Base-by-base conservation (phyloP, 331 rosid genomes). In the Stylosanthes scabra region DNA sequence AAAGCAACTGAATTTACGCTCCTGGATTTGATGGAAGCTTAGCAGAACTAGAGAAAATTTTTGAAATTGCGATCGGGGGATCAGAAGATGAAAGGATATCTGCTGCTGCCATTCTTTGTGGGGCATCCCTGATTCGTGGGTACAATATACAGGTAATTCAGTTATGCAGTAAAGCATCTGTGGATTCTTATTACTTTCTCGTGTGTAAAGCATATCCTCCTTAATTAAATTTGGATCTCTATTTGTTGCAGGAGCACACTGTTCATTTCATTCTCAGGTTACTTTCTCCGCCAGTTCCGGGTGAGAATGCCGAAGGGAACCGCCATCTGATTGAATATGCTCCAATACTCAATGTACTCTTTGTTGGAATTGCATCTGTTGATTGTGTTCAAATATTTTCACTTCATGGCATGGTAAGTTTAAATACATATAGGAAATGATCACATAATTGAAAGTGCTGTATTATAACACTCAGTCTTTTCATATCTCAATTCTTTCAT, bases 11-110 rank as follows among this genome's bases (percentile, higher is more conserved):
- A 95, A 88, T 85, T 90, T 95, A 92, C 85, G 90, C 98, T 95
- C 93, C 89, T 95, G 96, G 93, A 77, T 95, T 95, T 92, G 88
- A 92, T 95, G 98, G 97, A 95, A 92, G 99, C 89, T 92, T 95
- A 83, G 96, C 99, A 92, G 99, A 95, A 58, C 88, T 95, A 82
- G 92, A 95, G 90, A 95, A 90, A 75, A 74, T 90, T 77, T 92
- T 90, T 78, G 94, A 86, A 82, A 66, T 92, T 82, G 98, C 96
- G 78, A 83, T 82, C 78, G 83, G 86, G 63, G 99, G 97, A 90
- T 85, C 99, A 55, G 86, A 90, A 60, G 96, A 88, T 59, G 97
- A 92, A 83, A 95, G 87, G 92, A 87, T 92, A 78, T 90, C 94
- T 72, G 97, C 98, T 65, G 98, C 97, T 46, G 83, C 93, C 56